These are phyloP conservation scores for Ramalina intermedia DNA, from an alignment of 495 filamentous ascomycete species.

Conservation along the genomic window DNA sequence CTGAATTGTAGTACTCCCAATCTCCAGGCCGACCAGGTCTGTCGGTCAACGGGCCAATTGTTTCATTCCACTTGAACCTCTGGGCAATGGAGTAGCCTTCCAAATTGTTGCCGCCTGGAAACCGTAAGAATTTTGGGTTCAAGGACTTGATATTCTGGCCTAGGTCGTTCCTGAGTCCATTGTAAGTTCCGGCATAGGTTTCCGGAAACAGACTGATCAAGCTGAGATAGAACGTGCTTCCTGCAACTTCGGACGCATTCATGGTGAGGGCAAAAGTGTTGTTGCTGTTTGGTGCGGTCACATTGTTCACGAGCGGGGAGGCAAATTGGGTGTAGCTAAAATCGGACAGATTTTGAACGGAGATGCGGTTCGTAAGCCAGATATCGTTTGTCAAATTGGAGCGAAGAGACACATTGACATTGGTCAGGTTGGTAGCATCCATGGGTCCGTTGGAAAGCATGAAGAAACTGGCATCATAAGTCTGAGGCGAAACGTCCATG, in stretches of 20 bases:
- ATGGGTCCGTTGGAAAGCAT: conserved; percentile 18
- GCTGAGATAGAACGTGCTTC: conserved; percentile 43
- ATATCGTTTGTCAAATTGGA: conserved; percentile 19
- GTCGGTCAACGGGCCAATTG: conserved; percentile 47
- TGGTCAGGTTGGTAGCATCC: not conserved
- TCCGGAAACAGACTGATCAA: conserved; percentile 54
- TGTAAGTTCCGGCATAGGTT: conserved; percentile 45
- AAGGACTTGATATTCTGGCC: conserved; percentile 38
- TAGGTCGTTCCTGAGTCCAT: conserved; percentile 48
- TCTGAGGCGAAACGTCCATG: conserved; percentile 38
- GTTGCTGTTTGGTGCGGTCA: conserved; percentile 41
- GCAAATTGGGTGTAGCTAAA: conserved; percentile 12
- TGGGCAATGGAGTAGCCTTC: conserved; percentile 37
- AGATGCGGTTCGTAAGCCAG: not conserved
- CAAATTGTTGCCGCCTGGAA: conserved; percentile 56
- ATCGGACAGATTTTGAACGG: conserved; percentile 4
- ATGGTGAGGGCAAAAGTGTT: conserved; percentile 53
- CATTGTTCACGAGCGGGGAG: conserved; percentile 13
- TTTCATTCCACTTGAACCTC: conserved; percentile 56
- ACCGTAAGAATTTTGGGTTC: conserved; percentile 43
- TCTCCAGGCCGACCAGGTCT: conserved; percentile 45
- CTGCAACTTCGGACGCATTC: conserved; percentile 30
- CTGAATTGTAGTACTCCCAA: conserved; percentile 48
- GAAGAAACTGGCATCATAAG: conserved; percentile 43
- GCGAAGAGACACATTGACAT: conserved; percentile 12